Evolutionary conservation across 2,329 filamentous ascomycete genomes (phyloP).

Genomic region (Zopfia rhizophila): DNA sequence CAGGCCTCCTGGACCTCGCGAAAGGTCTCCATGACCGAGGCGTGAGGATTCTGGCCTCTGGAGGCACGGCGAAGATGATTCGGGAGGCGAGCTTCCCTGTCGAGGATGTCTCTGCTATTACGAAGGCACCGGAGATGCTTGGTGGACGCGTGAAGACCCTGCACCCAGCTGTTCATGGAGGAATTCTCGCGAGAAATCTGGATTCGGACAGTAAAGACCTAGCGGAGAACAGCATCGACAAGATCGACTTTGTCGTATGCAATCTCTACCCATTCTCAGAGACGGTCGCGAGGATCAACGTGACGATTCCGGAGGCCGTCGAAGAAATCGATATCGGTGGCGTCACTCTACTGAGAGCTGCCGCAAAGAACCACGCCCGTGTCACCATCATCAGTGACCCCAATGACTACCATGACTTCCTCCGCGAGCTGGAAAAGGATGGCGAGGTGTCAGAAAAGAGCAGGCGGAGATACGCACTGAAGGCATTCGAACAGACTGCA

Average conservation of each 20-base stretch:
- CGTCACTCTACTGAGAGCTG: conserved; percentile 93
- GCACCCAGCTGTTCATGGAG: conserved; percentile 85
- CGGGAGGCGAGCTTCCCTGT: conserved; percentile 95
- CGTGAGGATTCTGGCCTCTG: conserved; percentile 81
- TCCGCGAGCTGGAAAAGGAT: conserved; percentile 82
- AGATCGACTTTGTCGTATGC: conserved; percentile 71
- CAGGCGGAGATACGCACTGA: conserved; percentile 90
- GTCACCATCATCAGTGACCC: conserved; percentile 97
- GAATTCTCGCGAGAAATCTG: conserved; percentile 92
- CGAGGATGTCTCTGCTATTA: conserved; percentile 98
- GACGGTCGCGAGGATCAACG: conserved; percentile 95
- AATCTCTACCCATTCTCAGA: conserved; percentile 99
- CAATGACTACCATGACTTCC: conserved; percentile 90
- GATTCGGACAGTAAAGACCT: conserved; percentile 97
- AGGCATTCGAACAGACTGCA: conserved; percentile 98
- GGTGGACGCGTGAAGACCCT: conserved; percentile 93
- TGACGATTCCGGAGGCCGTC: conserved; percentile 94
- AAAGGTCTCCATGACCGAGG: conserved; percentile 51
- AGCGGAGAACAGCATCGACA: conserved; percentile 57
- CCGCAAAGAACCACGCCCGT: conserved; percentile 96
- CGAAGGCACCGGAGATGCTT: conserved; percentile 93
- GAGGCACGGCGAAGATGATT: conserved; percentile 95
- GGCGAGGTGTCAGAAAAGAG: conserved; percentile 87
- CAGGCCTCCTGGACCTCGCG: conserved; percentile 62
- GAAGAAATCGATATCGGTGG: conserved; percentile 98